phyloP scores from a whole-genome alignment of 768 basidiomycete genomes.

The Auricularia sp. region DNA sequence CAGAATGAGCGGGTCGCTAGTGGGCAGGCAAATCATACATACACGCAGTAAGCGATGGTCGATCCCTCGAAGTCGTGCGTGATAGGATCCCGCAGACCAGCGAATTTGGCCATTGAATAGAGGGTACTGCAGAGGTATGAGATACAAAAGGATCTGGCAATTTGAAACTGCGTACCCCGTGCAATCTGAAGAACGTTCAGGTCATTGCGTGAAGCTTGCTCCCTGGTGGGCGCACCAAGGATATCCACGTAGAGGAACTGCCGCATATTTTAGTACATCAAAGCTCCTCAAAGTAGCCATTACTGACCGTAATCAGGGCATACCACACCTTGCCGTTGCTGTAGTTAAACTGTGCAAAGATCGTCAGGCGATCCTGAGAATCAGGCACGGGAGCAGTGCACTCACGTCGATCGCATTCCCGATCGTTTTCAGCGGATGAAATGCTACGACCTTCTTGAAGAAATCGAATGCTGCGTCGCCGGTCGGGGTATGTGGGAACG shows the following conservation, averaged over 20 bases:
- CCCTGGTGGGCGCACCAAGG: slow-evolving; percentile 38
- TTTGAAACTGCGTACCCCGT: slow-evolving; percentile 28
- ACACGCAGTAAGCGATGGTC: slow-evolving; percentile 68
- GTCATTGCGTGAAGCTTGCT: neutral
- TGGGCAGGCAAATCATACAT: neutral
- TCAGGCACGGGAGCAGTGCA: slow-evolving; percentile 5
- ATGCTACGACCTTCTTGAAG: slow-evolving; percentile 77
- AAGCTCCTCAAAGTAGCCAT: too few relatives aligned
- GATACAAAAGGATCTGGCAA: slow-evolving; percentile 7
- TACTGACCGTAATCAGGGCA: slow-evolving; percentile 52
- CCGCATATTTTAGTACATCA: too few relatives aligned
- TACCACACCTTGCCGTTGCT: slow-evolving; percentile 74
- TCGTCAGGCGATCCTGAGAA: neutral
- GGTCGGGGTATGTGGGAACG: slow-evolving; percentile 60
- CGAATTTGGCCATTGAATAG: slow-evolving; percentile 87
- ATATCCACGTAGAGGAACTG: slow-evolving; percentile 81
- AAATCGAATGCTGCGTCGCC: slow-evolving; percentile 72
- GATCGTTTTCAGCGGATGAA: slow-evolving; percentile 50
- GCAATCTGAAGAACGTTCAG: slow-evolving; percentile 25
- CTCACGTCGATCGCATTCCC: slow-evolving; percentile 63
- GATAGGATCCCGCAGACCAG: slow-evolving; percentile 74
- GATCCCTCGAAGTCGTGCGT: slow-evolving; percentile 83
- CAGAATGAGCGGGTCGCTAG: neutral
- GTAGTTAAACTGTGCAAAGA: neutral
- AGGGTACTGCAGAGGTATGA: slow-evolving; percentile 54